Evolutionary conservation across 2,329 filamentous ascomycete species (phyloP).

Genomic region (Trichophyton rubrum): DNA sequence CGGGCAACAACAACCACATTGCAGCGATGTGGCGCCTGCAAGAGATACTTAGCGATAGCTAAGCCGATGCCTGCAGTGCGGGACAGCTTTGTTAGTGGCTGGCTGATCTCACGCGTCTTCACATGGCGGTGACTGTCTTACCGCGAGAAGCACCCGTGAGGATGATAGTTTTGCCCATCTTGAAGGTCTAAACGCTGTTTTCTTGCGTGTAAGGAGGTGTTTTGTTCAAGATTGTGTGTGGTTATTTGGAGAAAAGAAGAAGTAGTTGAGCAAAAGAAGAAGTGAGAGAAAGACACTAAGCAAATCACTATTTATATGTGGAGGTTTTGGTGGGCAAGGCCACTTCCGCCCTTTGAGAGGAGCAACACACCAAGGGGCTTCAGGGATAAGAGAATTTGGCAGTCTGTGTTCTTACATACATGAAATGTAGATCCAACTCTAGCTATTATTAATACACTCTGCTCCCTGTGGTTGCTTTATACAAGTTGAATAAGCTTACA

Average conservation of each 20-base stretch:
- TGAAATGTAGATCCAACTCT: not conserved
- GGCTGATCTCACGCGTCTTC: not conserved
- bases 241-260: not conserved
- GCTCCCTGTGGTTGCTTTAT: not conserved
- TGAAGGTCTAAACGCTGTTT: not conserved
- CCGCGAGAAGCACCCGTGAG: constrained; percentile 56
- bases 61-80: constrained; percentile 45
- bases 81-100: constrained; percentile 3
- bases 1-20: constrained; percentile 49
- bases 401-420: not conserved
- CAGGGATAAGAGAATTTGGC: not conserved
- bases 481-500: not conserved
- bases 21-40: constrained; percentile 37
- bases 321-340: not conserved
- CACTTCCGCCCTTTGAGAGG: not conserved
- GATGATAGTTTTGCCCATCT: constrained; percentile 49
- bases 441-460: not conserved
- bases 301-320: not conserved
- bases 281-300: not conserved
- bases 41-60: constrained; percentile 47
- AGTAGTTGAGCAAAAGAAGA: not conserved
- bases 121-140: constrained; percentile 17
- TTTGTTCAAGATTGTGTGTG: not conserved
- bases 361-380: not conserved
- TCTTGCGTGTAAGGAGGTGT: not conserved